Evolutionary conservation across 306 rosid species (phyloP).

Genomic region (Cucumis sativus): DNA sequence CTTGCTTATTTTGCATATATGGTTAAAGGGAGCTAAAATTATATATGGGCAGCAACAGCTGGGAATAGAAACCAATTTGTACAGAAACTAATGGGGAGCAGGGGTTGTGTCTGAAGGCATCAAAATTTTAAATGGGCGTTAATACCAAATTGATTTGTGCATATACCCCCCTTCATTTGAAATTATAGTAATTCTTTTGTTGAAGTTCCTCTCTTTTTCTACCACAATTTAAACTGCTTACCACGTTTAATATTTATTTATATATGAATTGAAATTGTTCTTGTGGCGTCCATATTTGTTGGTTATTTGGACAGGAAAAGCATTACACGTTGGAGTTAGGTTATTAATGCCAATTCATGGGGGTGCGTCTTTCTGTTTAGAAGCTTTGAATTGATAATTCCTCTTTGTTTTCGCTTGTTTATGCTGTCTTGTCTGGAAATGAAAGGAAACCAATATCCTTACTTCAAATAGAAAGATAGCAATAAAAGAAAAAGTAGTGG

Average conservation of each 20-base stretch:
- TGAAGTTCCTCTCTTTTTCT: neutral
- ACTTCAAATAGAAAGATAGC: neutral
- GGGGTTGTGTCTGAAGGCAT: conserved; percentile 11
- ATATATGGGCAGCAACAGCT: conserved; percentile 1
- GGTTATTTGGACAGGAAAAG: neutral
- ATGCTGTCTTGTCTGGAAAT: neutral
- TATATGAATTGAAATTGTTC: neutral
- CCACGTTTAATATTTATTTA: neutral
- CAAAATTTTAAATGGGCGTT: conserved; percentile 15
- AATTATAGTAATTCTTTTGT: conserved; percentile 12
- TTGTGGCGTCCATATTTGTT: neutral
- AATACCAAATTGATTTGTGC: conserved; percentile 28
- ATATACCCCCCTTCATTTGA: conserved; percentile 3
- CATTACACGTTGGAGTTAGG: neutral
- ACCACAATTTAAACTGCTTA: neutral
- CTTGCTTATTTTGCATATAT: neutral
- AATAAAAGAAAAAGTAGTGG: neutral
- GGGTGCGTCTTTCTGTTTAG: neutral
- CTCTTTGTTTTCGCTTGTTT: neutral
- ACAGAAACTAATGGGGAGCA: conserved; percentile 24
- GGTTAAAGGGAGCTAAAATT: neutral
- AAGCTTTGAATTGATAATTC: neutral
- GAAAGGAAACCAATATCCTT: neutral
- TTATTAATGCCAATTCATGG: neutral
- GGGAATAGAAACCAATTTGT: conserved; percentile 16